Evolutionary conservation across 2,329 filamentous ascomycete species (phyloP).

Genomic region (Colletotrichum sp.): DNA sequence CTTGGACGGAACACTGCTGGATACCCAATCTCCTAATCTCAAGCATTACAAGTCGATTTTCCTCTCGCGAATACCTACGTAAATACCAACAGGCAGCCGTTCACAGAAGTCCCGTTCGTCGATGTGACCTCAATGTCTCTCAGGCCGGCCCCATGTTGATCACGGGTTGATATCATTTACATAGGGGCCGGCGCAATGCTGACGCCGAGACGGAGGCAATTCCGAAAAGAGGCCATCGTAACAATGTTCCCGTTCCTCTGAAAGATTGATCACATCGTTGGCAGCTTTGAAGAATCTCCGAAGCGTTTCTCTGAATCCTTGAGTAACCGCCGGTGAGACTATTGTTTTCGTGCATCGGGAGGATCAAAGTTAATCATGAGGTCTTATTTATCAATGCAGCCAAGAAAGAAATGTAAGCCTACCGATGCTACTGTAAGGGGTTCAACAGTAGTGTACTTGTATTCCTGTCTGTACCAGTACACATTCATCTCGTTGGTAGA

Average conservation of each 20-base stretch:
- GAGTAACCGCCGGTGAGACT: slow-evolving; percentile 21
- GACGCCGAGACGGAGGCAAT: neutral
- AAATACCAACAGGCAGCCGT: neutral
- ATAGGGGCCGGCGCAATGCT: neutral
- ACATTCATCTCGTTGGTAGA: neutral
- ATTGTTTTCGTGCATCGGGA: slow-evolving; percentile 23
- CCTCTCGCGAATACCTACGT: neutral
- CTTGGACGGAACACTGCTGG: neutral
- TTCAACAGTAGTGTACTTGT: neutral
- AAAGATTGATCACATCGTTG: neutral
- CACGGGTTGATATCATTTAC: neutral
- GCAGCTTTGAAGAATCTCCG: neutral
- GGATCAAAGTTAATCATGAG: neutral
- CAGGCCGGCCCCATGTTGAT: neutral
- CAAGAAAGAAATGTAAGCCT: neutral
- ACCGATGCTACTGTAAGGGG: neutral
- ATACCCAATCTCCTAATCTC: neutral
- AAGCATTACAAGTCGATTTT: neutral
- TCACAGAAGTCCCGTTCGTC: neutral
- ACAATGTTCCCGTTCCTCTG: neutral
- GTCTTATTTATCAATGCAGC: slow-evolving; percentile 25
- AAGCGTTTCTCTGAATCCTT: neutral
- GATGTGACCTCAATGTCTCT: neutral
- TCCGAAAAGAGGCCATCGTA: neutral
- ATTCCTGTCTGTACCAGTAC: neutral